These are phyloP conservation scores for Vaccinium macrocarpon DNA, from an alignment of 148 eudicot species.

Conservation along the genomic window DNA sequence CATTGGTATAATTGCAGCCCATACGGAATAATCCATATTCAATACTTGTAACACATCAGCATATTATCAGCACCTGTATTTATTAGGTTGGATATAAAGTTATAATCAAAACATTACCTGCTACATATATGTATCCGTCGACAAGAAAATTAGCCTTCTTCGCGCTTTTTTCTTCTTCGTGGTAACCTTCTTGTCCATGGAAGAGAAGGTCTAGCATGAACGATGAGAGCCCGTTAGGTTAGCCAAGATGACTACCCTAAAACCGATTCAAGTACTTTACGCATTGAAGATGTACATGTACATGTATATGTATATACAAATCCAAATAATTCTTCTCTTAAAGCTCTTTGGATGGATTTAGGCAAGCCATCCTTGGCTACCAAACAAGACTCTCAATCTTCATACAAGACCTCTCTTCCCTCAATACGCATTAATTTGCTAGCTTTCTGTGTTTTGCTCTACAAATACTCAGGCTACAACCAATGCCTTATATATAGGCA, in stretches of 20 bases:
- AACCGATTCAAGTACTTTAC: neutral
- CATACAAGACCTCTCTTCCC: conserved; percentile 24
- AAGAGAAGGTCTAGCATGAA: conserved; percentile 21
- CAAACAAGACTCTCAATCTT: conserved; percentile 18
- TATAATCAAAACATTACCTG: too few species aligned
- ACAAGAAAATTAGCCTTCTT: neutral
- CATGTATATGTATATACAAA: neutral
- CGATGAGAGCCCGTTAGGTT: conserved; percentile 3
- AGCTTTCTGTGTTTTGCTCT: neutral
- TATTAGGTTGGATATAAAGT: too few species aligned
- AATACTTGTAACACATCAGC: too few species aligned
- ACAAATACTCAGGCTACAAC: neutral
- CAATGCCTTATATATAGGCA: conserved; percentile 14
- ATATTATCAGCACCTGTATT: too few species aligned
- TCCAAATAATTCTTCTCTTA: neutral
- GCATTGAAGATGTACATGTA: too few species aligned
- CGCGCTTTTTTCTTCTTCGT: neutral
- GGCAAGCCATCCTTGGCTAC: conserved; percentile 3
- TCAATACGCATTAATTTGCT: neutral
- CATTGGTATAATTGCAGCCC: too few species aligned
- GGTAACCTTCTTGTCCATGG: neutral
- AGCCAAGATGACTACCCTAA: conserved; percentile 9
- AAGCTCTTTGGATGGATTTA: neutral
- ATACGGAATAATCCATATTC: too few species aligned
- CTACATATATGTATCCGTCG: neutral